Evolutionary conservation across 805 yeast species (phyloP).

Genomic region (Nakazawaea pomicola): DNA sequence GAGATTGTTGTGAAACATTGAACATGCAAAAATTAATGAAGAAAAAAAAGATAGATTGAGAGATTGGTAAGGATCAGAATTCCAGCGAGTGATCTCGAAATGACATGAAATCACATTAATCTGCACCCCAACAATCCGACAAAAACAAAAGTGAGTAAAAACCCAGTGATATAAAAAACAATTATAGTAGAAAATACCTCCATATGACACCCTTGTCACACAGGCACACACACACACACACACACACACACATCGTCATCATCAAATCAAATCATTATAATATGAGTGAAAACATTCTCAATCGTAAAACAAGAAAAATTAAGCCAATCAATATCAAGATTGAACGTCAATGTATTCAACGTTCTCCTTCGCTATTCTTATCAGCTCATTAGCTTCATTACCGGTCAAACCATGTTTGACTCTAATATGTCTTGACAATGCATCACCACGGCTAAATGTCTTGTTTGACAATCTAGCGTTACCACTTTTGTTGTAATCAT

Average conservation of each 20-base stretch:
- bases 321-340: background rate
- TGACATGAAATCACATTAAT: too few species aligned
- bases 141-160: too few species aligned
- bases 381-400: conserved; percentile 61
- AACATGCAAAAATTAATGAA: too few species aligned
- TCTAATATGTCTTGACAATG: conserved; percentile 87
- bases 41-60: too few species aligned
- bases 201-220: too few species aligned
- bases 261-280: background rate
- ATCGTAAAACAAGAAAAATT: background rate
- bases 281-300: background rate
- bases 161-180: background rate
- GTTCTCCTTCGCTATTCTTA: conserved; percentile 71
- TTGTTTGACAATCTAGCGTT: conserved; percentile 40
- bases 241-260: background rate
- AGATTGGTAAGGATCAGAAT: too few species aligned
- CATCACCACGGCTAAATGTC: conserved; percentile 91
- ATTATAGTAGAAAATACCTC: too few species aligned
- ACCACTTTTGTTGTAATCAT: conserved; percentile 43
- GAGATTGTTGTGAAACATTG: conserved; percentile 1
- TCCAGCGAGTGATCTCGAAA: too few species aligned
- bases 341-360: conserved; percentile 47
- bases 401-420: conserved; percentile 79
- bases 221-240: background rate
- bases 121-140: too few species aligned